Percentiles rank a stretch among this genome's conserved stretches.
Evolutionary conservation across 2,329 filamentous ascomycete species (phyloP).

Genomic region (Ceratocystis cubensis): DNA sequence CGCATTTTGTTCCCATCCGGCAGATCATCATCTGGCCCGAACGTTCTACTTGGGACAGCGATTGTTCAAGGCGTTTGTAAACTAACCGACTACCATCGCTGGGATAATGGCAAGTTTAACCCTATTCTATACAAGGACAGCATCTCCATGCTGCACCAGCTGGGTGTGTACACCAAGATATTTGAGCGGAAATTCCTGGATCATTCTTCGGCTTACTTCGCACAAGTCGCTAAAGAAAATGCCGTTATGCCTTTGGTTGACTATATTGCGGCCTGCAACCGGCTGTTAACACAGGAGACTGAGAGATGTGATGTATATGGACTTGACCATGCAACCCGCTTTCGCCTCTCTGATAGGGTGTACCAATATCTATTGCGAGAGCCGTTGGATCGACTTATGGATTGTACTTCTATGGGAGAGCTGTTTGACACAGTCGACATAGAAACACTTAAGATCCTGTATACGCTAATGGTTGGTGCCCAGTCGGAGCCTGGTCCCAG

Average conservation of each 20-base stretch:
- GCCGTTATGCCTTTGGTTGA: slow-evolving; percentile 53
- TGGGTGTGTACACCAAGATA: slow-evolving; percentile 62
- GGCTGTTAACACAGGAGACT: slow-evolving; percentile 59
- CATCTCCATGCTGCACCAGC: slow-evolving; percentile 72
- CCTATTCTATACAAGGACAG: slow-evolving; percentile 56
- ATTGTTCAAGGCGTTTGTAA: slow-evolving; percentile 51
- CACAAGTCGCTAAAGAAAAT: slow-evolving; percentile 54
- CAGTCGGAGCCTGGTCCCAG: slow-evolving; percentile 38
- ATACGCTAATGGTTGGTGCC: slow-evolving; percentile 51
- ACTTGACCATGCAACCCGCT: slow-evolving; percentile 71
- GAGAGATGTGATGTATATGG: slow-evolving; percentile 67
- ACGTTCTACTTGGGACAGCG: slow-evolving; percentile 23
- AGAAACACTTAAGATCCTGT: slow-evolving; percentile 60
- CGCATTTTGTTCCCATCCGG: slow-evolving; percentile 37
- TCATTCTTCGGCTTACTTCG: slow-evolving; percentile 55
- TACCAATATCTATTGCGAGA: slow-evolving; percentile 59
- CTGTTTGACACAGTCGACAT: slow-evolving; percentile 61
- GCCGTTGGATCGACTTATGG: slow-evolving; percentile 53
- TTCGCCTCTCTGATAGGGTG: slow-evolving; percentile 58
- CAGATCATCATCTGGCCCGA: slow-evolving; percentile 7
- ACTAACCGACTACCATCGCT: slow-evolving; percentile 61
- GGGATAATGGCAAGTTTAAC: slow-evolving; percentile 44
- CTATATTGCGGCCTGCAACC: slow-evolving; percentile 60
- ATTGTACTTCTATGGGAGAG: slow-evolving; percentile 53
- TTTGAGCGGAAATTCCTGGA: slow-evolving; percentile 69